phyloP scores from a whole-genome alignment of 2,329 filamentous ascomycete genomes.

The Fusarium avenaceum region DNA sequence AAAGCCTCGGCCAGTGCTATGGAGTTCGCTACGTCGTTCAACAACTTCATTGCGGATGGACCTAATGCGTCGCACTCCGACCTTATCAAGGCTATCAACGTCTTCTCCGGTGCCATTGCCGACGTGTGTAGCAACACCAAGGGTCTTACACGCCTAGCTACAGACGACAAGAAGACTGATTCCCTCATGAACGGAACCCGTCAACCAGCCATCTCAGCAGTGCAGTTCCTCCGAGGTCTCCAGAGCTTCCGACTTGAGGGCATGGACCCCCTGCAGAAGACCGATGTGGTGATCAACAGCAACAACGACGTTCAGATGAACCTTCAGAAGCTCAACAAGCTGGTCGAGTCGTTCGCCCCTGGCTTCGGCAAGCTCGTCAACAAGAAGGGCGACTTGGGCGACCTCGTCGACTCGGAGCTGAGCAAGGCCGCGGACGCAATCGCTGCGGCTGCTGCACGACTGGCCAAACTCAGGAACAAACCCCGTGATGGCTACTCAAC shows the following conservation, averaged over 20 bases:
- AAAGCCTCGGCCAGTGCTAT: slow-evolving; percentile 95
- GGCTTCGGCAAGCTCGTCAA: slow-evolving; percentile 85
- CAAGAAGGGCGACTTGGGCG: slow-evolving; percentile 87
- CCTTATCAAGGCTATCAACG: slow-evolving; percentile 91
- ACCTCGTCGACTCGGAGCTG: slow-evolving; percentile 92
- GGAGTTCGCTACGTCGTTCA: slow-evolving; percentile 98
- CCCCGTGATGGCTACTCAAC: slow-evolving; percentile 95
- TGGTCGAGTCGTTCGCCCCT: slow-evolving; percentile 91
- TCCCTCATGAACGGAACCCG: slow-evolving; percentile 85
- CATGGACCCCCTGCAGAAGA: slow-evolving; percentile 91
- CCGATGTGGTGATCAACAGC: slow-evolving; percentile 96
- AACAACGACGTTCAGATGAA: slow-evolving; percentile 97
- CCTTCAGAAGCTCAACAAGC: slow-evolving; percentile 91
- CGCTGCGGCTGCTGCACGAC: slow-evolving; percentile 87
- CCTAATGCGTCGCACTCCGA: slow-evolving; percentile 90
- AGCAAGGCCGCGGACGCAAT: slow-evolving; percentile 96
- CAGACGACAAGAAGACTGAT: slow-evolving; percentile 95
- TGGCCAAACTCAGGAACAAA: slow-evolving; percentile 95
- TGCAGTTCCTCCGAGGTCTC: slow-evolving; percentile 94
- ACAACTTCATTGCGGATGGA: slow-evolving; percentile 97
- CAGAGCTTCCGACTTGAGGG: slow-evolving; percentile 95
- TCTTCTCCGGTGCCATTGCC: slow-evolving; percentile 89
- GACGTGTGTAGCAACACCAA: slow-evolving; percentile 98
- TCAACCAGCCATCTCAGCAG: slow-evolving; percentile 85
- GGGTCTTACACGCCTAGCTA: slow-evolving; percentile 90